Evolutionary conservation across 495 filamentous ascomycete genomes (phyloP), one percentile per base, ranked within the genome.

Genomic region (Glutinoglossum americanum): DNA sequence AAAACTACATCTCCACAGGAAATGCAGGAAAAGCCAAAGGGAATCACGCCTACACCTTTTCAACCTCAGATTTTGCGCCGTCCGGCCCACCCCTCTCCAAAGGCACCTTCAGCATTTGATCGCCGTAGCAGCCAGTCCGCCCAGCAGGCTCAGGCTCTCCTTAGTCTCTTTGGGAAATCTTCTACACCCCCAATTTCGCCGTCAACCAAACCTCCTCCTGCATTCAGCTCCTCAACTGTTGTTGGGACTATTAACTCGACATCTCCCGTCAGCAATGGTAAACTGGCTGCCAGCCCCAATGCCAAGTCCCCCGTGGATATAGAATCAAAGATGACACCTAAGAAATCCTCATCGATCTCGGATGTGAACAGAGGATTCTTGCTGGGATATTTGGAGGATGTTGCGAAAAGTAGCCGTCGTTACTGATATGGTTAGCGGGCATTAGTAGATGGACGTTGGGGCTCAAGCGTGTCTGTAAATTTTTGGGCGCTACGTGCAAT

Each of bases 331-430:
- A 6, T 32, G 15, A 5, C 49, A 5, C 4, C 26, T 30, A 19
- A 30, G 49, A 53, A 32, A 28, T 30, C 54, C 48, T 70, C 72
- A 37, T 71, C 81, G 25, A 76, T 81, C n/a, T 83, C 54, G 80
- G 2, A 76, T 80, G 1, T 79, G 74, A 80, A 93, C 62, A 81
- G 82, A 63, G 77, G 76, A n/a, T 93, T 93, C 62, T 70, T 93
- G 62, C 69, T 92, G 54, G 82, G 80, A 9, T 93, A 87, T 68
- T 67, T 94, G 64, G 75, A 80, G 61, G 74, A 73, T 57, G 75
- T 83, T 51, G 78, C 76, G 1, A 74, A 54, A 55, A 58, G 57
- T 19, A 48, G 57, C 23, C 32, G 54, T 28, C 32, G 54, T 41
- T 39, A 28, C 26, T 53, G 19, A 17, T 32, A 5, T n/a, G 37